A percentile compares a stretch with the other conserved stretches of the same genome.
These are phyloP conservation scores for Amaranthus hypochondriacus DNA, from an alignment of 148 eudicot species.

Conservation along the genomic window DNA sequence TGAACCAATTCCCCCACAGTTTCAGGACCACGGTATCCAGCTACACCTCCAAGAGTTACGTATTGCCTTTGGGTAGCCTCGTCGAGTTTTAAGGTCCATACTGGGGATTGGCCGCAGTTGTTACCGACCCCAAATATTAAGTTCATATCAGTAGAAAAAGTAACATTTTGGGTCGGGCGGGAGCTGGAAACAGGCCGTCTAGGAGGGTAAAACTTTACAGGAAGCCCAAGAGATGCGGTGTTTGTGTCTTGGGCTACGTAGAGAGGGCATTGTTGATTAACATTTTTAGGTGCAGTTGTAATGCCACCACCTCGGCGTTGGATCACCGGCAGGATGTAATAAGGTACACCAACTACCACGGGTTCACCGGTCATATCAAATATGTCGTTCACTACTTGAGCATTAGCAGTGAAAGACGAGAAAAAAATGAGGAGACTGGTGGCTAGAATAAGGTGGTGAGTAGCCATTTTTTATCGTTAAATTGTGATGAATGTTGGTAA, in stretches of 20 bases:
- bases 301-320: slow-evolving; percentile 33
- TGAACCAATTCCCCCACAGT: slow-evolving; percentile 37
- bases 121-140: slow-evolving; percentile 26
- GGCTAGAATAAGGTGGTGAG: neutral
- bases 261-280: slow-evolving; percentile 27
- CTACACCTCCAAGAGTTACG: slow-evolving; percentile 31
- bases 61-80: slow-evolving; percentile 23
- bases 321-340: slow-evolving; percentile 17
- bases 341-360: neutral
- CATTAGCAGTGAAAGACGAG: neutral
- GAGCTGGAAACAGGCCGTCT: too few species aligned
- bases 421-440: neutral
- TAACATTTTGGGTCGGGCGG: slow-evolving; percentile 19
- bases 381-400: neutral
- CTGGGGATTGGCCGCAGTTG: slow-evolving; percentile 29
- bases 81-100: slow-evolving; percentile 33
- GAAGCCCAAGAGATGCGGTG: slow-evolving; percentile 29
- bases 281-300: slow-evolving; percentile 23
- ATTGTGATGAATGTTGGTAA: too few species aligned
- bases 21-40: slow-evolving; percentile 9
- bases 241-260: slow-evolving; percentile 32
- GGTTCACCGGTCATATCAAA: neutral
- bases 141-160: slow-evolving; percentile 31
- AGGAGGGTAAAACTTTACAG: slow-evolving; percentile 24
- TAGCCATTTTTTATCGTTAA: neutral